Evolutionary conservation across 331 rosid genomes (phyloP).

Genomic region (Dryas integrifolia): DNA sequence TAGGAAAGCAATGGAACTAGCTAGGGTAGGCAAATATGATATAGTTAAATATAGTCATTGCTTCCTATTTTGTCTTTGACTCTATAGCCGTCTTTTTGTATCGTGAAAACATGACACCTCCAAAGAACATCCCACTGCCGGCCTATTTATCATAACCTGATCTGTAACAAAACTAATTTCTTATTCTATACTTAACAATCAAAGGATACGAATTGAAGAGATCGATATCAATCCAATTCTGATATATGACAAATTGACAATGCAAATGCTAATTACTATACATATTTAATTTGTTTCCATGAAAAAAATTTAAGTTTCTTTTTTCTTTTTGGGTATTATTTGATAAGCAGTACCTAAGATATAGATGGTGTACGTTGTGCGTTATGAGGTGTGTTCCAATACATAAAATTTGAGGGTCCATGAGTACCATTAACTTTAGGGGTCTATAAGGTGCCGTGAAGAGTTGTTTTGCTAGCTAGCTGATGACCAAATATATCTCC

Average conservation of each 20-base stretch:
- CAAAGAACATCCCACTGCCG: neutral
- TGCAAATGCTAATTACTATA: neutral
- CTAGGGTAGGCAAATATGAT: no score
- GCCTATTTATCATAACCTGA: no score
- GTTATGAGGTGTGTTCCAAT: slow-evolving; percentile 17
- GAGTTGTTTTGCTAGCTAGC: neutral
- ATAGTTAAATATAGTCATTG: neutral
- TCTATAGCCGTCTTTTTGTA: neutral
- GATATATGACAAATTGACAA: neutral
- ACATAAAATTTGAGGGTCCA: slow-evolving; percentile 8
- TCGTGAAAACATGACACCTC: neutral
- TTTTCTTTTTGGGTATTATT: neutral
- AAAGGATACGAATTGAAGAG: neutral
- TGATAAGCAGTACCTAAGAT: no score
- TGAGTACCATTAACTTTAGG: neutral
- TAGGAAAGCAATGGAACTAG: neutral
- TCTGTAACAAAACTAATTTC: neutral
- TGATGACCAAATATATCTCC: neutral
- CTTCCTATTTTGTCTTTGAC: neutral
- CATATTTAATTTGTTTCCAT: neutral
- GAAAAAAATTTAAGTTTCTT: neutral
- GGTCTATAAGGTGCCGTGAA: slow-evolving; percentile 9
- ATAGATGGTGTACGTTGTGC: neutral
- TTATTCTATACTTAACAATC: neutral
- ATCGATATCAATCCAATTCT: neutral